These are phyloP conservation scores for Clonostachys rosea DNA, from an alignment of 2,329 filamentous ascomycete species.

Conservation along the genomic window DNA sequence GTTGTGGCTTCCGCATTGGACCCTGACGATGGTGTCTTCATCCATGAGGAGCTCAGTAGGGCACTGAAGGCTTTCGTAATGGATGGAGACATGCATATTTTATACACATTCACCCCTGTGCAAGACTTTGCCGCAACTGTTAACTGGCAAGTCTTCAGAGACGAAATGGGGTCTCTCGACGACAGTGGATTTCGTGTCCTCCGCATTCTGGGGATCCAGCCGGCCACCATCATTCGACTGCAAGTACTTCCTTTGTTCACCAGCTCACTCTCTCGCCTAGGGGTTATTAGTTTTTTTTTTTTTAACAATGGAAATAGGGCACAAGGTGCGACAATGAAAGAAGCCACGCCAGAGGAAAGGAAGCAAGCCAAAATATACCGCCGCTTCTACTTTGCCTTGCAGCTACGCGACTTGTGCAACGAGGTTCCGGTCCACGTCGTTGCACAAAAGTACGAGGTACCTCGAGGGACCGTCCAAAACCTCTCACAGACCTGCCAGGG, in stretches of 20 bases:
- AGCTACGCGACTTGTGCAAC: constrained; percentile 75
- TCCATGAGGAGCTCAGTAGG: constrained; percentile 63
- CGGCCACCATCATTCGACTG: constrained; percentile 63
- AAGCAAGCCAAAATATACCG: constrained; percentile 60
- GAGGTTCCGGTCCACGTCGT: constrained; percentile 68
- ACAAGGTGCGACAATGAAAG: constrained; percentile 60
- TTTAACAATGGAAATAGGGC: constrained; percentile 41
- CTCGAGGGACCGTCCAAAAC: constrained; percentile 67
- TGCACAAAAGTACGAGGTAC: constrained; percentile 65
- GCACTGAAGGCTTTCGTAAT: constrained; percentile 71
- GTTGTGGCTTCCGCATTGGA: constrained; percentile 69
- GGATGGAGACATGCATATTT: constrained; percentile 75
- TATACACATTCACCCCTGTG: constrained; percentile 74
- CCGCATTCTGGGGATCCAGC: constrained; percentile 63
- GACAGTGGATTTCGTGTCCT: constrained; percentile 69
- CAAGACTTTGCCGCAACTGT: constrained; percentile 51
- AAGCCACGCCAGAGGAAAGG: constrained; percentile 55
- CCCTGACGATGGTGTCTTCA: constrained; percentile 70
- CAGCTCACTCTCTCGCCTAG: too few species aligned
- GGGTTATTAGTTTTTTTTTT: background rate
- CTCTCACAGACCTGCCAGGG: constrained; percentile 72
- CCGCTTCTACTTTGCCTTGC: constrained; percentile 70
- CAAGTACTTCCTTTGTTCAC: constrained; percentile 24
- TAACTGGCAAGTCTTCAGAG: constrained; percentile 69
- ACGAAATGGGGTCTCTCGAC: constrained; percentile 65